Conservation (phyloP, 1,139 yeast species). For the Arxiozyma bovina region DNA sequence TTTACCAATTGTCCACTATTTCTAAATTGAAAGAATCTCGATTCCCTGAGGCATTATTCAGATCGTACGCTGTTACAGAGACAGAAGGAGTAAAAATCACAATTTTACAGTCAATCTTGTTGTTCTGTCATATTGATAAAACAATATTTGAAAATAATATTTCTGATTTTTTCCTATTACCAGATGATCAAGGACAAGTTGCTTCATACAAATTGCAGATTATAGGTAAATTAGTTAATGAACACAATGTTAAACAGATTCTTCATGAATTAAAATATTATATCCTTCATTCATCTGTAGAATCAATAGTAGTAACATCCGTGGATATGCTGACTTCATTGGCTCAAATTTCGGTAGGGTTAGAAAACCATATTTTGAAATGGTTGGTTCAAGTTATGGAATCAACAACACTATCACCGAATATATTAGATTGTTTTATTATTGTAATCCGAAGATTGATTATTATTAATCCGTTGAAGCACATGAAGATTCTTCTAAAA, state of each 20-base stretch:
- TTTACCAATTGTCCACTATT: constrained; percentile 47
- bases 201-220: constrained; percentile 56
- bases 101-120: constrained; percentile 38
- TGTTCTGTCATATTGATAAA: constrained; percentile 37
- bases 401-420: constrained; percentile 18
- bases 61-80: constrained; percentile 30
- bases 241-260: constrained; percentile 43
- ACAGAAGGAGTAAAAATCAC: constrained; percentile 34
- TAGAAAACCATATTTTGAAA: constrained; percentile 32
- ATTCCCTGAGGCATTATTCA: constrained; percentile 44
- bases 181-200: constrained; percentile 43
- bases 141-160: constrained; percentile 41
- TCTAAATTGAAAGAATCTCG: constrained; percentile 39
- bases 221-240: constrained; percentile 49
- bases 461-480: constrained; percentile 47
- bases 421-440: constrained; percentile 49
- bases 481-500: constrained; percentile 36
- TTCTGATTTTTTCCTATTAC: constrained; percentile 50
- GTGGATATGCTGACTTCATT: constrained; percentile 50
- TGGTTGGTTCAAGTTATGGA: constrained; percentile 42
- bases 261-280: constrained; percentile 64
- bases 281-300: constrained; percentile 37
- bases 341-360: constrained; percentile 36
- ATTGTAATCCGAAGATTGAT: constrained; percentile 64
- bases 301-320: constrained; percentile 42